Evolutionary conservation across 257 asterid species (phyloP).

Genomic region (Rhazya stricta): DNA sequence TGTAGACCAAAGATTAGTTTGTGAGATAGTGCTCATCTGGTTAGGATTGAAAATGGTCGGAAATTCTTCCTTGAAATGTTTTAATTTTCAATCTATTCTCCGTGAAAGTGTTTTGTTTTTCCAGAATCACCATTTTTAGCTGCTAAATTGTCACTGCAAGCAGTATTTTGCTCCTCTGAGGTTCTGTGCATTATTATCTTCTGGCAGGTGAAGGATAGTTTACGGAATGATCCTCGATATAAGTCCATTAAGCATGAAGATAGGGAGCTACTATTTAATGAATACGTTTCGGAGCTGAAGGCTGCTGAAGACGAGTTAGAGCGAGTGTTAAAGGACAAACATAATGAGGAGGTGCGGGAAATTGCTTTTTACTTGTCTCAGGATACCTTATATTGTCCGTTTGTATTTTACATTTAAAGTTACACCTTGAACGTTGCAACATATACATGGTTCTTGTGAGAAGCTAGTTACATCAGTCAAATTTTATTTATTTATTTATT

Average conservation of each 20-base stretch:
- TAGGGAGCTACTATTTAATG: slow-evolving; percentile 70
- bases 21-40: not conserved
- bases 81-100: not conserved
- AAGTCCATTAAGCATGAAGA: slow-evolving; percentile 84
- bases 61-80: not conserved
- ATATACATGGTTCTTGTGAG: not conserved
- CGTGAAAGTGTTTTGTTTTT: not conserved
- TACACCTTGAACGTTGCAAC: not conserved
- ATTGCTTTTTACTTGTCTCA: slow-evolving; percentile 8
- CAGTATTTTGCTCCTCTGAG: slow-evolving; percentile 7
- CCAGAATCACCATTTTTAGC: too few species aligned
- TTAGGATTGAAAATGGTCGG: not conserved
- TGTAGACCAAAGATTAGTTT: not conserved
- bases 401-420: not conserved
- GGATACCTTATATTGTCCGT: slow-evolving; percentile 13
- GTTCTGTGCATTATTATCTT: slow-evolving; percentile 21
- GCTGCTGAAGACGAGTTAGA: slow-evolving; percentile 65
- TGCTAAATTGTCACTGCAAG: not conserved
- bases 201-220: slow-evolving; percentile 77
- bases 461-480: not conserved
- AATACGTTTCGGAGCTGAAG: slow-evolving; percentile 66
- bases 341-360: slow-evolving; percentile 67
- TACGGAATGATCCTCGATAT: slow-evolving; percentile 82
- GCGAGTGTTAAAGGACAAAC: slow-evolving; percentile 53
- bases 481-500: not conserved